These are phyloP conservation scores for Nepenthes alata DNA, from an alignment of 179 eudicot species.

Conservation along the genomic window DNA sequence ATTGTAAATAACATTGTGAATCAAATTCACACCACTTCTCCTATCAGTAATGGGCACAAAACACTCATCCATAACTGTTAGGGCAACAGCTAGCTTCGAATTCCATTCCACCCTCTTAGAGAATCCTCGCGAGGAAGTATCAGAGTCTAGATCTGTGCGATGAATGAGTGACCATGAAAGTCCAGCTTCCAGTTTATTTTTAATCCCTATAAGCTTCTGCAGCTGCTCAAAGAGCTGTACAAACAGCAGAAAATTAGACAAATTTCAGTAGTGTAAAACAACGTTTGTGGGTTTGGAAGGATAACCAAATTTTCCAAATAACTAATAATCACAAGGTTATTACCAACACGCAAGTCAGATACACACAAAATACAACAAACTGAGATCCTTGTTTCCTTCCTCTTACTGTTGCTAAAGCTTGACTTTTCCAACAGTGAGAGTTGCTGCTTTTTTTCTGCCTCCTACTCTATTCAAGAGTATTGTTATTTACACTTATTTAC, in stretches of 20 bases:
- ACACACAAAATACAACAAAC: no score
- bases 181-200: conserved; percentile 77
- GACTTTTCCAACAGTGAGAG: no score
- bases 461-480: no score
- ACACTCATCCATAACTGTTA: conserved; percentile 86
- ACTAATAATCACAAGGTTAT: no score
- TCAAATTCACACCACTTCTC: conserved; percentile 77
- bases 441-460: no score
- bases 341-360: no score
- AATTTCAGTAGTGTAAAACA: conserved; percentile 2
- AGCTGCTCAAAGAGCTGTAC: conserved; percentile 53
- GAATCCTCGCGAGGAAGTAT: conserved; percentile 36
- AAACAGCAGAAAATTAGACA: conserved; percentile 15
- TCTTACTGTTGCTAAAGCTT: no score
- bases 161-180: conserved; percentile 84
- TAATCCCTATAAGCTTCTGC: conserved; percentile 79
- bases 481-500: no score
- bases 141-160: conserved; percentile 46
- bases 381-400: no score
- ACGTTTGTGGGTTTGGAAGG: background rate
- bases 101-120: conserved; percentile 35
- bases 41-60: conserved; percentile 80
- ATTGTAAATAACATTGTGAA: conserved; percentile 70
- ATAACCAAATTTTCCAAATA: background rate
- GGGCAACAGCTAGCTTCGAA: conserved; percentile 88